Conservation (phyloP, 2,329 filamentous ascomycete genomes). For the Talaromyces sp. region DNA sequence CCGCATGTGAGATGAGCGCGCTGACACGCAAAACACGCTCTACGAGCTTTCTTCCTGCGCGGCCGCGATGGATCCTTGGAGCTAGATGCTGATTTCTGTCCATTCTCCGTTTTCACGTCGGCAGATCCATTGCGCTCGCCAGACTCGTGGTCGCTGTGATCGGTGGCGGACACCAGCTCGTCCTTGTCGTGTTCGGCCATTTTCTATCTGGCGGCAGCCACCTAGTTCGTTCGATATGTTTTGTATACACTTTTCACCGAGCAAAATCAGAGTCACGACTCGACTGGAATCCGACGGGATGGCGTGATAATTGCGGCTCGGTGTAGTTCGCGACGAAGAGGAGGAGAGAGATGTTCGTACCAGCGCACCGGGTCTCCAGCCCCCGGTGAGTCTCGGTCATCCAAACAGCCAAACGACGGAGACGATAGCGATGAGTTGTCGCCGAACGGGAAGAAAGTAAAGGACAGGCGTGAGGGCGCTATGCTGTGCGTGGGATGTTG, state of each 20-base stretch:
- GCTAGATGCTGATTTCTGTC: slow-evolving; percentile 50
- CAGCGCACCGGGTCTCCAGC: slow-evolving; percentile 12
- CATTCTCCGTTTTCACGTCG: slow-evolving; percentile 30
- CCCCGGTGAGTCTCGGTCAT: slow-evolving; percentile 8
- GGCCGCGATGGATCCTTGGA: slow-evolving; percentile 88
- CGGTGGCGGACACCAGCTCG: slow-evolving; percentile 30
- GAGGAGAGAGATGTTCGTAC: slow-evolving; percentile 9
- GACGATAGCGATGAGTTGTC: neutral
- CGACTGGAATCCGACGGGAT: neutral
- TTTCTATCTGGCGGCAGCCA: neutral
- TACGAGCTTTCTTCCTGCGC: slow-evolving; percentile 87
- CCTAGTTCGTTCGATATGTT: neutral
- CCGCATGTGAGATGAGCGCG: slow-evolving; percentile 95
- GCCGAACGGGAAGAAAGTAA: neutral
- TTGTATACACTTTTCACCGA: too few species aligned
- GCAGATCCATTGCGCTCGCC: slow-evolving; percentile 34
- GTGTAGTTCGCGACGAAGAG: neutral
- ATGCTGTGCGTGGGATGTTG: neutral
- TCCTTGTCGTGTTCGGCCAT: slow-evolving; percentile 18
- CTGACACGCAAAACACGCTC: slow-evolving; percentile 95
- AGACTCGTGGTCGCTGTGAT: slow-evolving; percentile 33
- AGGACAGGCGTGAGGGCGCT: neutral
- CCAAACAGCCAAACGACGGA: slow-evolving; percentile 3
- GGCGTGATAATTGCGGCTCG: neutral
- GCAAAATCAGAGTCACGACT: neutral